Percentiles rank a stretch among this genome's conserved stretches.
Conservation (phyloP, 805 yeast genomes). For the Zygosaccharomyces lentus region DNA sequence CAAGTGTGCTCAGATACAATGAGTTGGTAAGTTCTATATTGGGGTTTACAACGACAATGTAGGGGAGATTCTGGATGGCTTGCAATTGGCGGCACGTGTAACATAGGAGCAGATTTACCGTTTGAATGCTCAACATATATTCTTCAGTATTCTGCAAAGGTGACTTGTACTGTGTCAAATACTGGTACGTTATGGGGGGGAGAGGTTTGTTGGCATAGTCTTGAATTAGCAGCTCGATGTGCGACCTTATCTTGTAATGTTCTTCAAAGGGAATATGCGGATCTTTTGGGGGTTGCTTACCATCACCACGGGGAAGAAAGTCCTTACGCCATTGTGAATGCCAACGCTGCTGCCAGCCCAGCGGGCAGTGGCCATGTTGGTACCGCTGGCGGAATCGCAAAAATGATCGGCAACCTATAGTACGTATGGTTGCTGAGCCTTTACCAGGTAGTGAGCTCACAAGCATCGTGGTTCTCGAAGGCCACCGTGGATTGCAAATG, state of each 20-base stretch:
- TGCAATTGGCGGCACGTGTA: slow-evolving; percentile 67
- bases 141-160: slow-evolving; percentile 32
- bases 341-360: slow-evolving; percentile 1
- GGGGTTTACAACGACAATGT: slow-evolving; percentile 81
- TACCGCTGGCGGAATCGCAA: neutral
- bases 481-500: too few species aligned
- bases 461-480: neutral
- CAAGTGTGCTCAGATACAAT: slow-evolving; percentile 66
- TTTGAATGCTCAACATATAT: slow-evolving; percentile 46
- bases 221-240: slow-evolving; percentile 54
- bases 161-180: slow-evolving; percentile 42
- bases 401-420: neutral
- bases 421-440: neutral
- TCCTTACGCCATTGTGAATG: slow-evolving; percentile 6
- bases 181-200: slow-evolving; percentile 50
- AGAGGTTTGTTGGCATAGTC: slow-evolving; percentile 51
- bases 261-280: slow-evolving; percentile 39
- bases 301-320: slow-evolving; percentile 5
- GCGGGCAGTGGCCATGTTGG: neutral
- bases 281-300: slow-evolving; percentile 2
- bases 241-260: slow-evolving; percentile 54
- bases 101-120: slow-evolving; percentile 52
- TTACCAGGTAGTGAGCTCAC: neutral
- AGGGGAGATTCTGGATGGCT: slow-evolving; percentile 72
- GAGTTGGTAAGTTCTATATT: slow-evolving; percentile 74